phyloP scores from a whole-genome alignment of 768 basidiomycete species.

The Obba rivulosa region DNA sequence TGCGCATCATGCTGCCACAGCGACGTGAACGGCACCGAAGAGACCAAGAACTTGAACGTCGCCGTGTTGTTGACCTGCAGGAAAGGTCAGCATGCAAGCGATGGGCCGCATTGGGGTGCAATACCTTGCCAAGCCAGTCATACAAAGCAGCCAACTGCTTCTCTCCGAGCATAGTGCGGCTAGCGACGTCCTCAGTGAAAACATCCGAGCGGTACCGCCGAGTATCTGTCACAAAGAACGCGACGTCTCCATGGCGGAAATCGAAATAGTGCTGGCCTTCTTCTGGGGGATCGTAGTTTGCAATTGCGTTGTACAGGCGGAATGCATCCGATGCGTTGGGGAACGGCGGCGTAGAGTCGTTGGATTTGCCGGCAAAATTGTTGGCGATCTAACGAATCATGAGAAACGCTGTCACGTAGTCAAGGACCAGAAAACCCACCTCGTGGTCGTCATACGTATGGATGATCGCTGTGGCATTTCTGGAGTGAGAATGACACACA shows the following conservation, averaged over 20 bases:
- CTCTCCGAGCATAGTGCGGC: conserved; percentile 65
- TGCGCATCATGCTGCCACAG: conserved; percentile 63
- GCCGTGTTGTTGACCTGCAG: conserved; percentile 61
- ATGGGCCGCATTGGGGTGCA: not conserved
- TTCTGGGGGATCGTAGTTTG: conserved; percentile 51
- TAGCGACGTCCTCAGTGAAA: conserved; percentile 31
- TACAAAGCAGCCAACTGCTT: conserved; percentile 55
- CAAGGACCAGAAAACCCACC: conserved; percentile 24
- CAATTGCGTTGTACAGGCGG: conserved; percentile 54
- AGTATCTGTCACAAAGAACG: conserved; percentile 79
- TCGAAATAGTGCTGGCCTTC: conserved; percentile 49
- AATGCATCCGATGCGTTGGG: conserved; percentile 55
- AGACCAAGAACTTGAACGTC: conserved; percentile 74
- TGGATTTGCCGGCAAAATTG: conserved; percentile 56
- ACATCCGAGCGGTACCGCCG: conserved; percentile 49
- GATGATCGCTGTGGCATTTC: conserved; percentile 44
- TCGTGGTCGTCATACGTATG: conserved; percentile 75
- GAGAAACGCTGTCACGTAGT: not conserved
- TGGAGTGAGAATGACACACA: not conserved
- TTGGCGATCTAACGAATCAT: conserved; percentile 45
- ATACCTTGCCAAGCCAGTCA: conserved; percentile 55
- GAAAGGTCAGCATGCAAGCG: not conserved
- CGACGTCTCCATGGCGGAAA: conserved; percentile 61
- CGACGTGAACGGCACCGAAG: conserved; percentile 69
- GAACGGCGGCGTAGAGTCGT: conserved; percentile 50